Percentiles rank a stretch among this genome's conserved stretches.
Conservation (phyloP, 345 rosid species). For the Bruguiera gymnorhiza region DNA sequence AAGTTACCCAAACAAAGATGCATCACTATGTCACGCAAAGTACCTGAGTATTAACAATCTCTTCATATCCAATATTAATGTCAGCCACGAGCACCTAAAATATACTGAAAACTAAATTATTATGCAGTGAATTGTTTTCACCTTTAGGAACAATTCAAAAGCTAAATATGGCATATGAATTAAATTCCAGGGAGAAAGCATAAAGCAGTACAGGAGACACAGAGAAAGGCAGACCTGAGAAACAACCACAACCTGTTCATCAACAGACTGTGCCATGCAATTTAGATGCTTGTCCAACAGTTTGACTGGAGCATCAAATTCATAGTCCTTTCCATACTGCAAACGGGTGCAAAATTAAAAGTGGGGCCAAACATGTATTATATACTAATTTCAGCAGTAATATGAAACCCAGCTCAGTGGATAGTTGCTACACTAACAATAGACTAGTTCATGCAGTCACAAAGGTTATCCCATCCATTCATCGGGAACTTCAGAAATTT, state of each 20-base stretch:
- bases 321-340: constrained; percentile 95
- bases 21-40: neutral
- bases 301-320: constrained; percentile 93
- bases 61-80: constrained; percentile 90
- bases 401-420: neutral
- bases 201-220: neutral
- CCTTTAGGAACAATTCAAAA: neutral
- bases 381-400: neutral
- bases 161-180: neutral
- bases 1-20: constrained; percentile 9
- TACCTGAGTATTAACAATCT: constrained; percentile 87
- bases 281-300: constrained; percentile 84
- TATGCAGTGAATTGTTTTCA: neutral
- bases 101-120: constrained; percentile 5
- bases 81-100: constrained; percentile 90
- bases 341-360: constrained; percentile 9
- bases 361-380: neutral
- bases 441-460: neutral
- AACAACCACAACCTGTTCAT: constrained; percentile 85
- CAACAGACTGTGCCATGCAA: constrained; percentile 77
- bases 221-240: constrained; percentile 61
- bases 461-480: neutral
- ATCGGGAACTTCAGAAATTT: neutral
- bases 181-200: neutral
- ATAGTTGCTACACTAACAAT: neutral